phyloP scores from a whole-genome alignment of 805 yeast species.

The Candida ipomoeae region DNA sequence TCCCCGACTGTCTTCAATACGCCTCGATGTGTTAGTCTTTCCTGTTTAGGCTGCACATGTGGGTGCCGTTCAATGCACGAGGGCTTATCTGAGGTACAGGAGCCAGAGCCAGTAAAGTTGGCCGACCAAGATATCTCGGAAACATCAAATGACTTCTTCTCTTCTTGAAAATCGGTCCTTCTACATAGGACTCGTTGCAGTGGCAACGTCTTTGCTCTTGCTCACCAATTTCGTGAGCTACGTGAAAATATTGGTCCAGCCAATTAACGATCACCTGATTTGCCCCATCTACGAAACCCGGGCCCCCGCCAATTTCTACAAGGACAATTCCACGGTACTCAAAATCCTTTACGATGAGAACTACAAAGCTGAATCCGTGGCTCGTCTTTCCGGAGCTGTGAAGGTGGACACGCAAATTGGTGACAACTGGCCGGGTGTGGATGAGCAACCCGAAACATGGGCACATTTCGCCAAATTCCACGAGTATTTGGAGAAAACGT shows the following conservation, averaged over 20 bases:
- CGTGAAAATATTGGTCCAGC: conserved; percentile 10
- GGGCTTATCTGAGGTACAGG: background rate
- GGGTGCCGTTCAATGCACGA: background rate
- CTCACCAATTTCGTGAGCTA: conserved; percentile 9
- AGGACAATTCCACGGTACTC: conserved; percentile 28
- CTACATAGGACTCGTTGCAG: background rate
- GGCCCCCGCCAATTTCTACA: conserved; percentile 21
- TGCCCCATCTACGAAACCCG: conserved; percentile 13
- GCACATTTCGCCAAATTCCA: conserved; percentile 24
- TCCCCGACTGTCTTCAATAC: too few relatives aligned
- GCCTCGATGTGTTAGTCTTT: too few relatives aligned
- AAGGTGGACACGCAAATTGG: conserved; percentile 59
- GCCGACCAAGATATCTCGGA: background rate
- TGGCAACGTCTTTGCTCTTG: conserved; percentile 4
- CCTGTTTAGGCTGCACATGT: too few relatives aligned
- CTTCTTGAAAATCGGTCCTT: background rate
- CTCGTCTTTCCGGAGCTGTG: conserved; percentile 54
- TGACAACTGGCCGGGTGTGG: conserved; percentile 46
- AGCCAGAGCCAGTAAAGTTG: background rate
- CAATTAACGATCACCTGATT: conserved; percentile 5
- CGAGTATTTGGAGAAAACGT: conserved; percentile 12
- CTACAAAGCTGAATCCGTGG: conserved; percentile 34
- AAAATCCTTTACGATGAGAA: conserved; percentile 30
- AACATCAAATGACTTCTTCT: background rate
- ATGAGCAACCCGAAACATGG: conserved; percentile 51